These are phyloP conservation scores for Mycena venus DNA, from an alignment of 768 basidiomycete genomes.

Conservation along the genomic window DNA sequence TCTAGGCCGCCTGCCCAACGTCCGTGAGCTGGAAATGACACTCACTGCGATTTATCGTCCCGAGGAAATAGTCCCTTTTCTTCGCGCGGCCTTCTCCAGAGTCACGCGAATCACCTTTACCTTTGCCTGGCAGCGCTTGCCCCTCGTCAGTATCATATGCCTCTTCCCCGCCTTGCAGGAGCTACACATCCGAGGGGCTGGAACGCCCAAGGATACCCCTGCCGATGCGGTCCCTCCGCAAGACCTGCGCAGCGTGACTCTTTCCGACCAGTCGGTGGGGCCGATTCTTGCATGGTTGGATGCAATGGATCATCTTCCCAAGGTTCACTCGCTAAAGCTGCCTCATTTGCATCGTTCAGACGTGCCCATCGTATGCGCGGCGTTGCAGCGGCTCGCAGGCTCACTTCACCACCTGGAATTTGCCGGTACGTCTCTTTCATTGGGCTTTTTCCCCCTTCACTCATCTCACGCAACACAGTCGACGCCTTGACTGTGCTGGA, in stretches of 20 bases:
- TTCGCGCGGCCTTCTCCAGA: not conserved
- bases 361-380: not conserved
- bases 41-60: not conserved
- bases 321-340: not conserved
- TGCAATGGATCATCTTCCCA: not conserved
- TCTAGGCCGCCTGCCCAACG: not conserved
- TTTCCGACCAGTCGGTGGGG: not conserved
- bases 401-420: not conserved
- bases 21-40: not conserved
- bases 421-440: too few species aligned
- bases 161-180: not conserved
- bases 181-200: not conserved
- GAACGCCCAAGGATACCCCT: not conserved
- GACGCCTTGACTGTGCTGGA: too few species aligned
- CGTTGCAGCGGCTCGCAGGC: not conserved
- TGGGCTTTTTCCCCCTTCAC: too few species aligned
- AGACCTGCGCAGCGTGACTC: not conserved
- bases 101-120: not conserved
- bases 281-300: not conserved
- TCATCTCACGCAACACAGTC: too few species aligned
- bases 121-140: not conserved
- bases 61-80: not conserved
- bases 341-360: not conserved
- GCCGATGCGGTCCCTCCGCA: not conserved
- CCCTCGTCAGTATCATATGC: not conserved